A percentile compares a stretch with the other conserved stretches of the same genome.
Conservation (phyloP, 306 rosid species). For the Canavalia ensiformis region DNA sequence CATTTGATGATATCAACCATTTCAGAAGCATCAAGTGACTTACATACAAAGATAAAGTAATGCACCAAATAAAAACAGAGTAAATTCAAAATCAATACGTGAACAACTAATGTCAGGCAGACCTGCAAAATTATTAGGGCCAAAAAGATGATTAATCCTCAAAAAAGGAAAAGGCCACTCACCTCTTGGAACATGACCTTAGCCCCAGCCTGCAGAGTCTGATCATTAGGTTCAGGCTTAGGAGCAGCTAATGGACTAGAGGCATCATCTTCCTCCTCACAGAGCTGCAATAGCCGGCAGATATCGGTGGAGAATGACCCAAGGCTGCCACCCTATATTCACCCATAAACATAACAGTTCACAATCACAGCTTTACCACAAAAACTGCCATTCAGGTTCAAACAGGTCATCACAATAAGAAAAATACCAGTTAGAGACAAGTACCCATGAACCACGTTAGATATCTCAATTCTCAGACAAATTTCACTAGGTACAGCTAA, state of each 20-base stretch:
- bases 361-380: constrained; percentile 55
- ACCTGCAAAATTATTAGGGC: constrained; percentile 10
- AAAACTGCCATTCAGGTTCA: constrained; percentile 43
- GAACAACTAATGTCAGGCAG: constrained; percentile 20
- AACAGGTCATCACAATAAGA: constrained; percentile 43
- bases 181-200: constrained; percentile 73
- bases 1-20: constrained; percentile 7
- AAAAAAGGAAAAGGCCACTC: constrained; percentile 39
- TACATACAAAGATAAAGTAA: constrained; percentile 23
- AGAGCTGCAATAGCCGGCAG: constrained; percentile 86
- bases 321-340: constrained; percentile 85
- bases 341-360: constrained; percentile 60
- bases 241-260: constrained; percentile 83
- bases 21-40: constrained; percentile 22
- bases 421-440: constrained; percentile 38
- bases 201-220: constrained; percentile 68
- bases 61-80: constrained; percentile 24
- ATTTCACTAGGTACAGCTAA: constrained; percentile 34
- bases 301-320: constrained; percentile 99
- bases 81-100: constrained; percentile 14
- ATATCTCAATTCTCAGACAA: constrained; percentile 35
- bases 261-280: constrained; percentile 99
- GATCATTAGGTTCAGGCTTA: constrained; percentile 89
- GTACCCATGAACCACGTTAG: constrained; percentile 2
- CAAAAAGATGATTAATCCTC: background rate